phyloP scores from a whole-genome alignment of 345 rosid species.

The Isatis tinctoria region DNA sequence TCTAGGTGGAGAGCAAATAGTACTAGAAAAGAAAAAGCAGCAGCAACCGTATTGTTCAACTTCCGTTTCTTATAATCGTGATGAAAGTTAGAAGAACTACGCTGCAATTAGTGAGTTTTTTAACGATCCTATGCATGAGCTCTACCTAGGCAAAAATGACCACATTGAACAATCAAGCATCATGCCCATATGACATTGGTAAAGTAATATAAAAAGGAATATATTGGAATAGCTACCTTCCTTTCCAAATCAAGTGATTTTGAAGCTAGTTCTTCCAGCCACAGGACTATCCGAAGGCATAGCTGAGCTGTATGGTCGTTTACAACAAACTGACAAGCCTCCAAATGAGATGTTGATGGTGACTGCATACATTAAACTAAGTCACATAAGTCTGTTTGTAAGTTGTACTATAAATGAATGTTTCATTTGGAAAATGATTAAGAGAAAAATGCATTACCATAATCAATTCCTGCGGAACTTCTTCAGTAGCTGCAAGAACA shows the following conservation, averaged over 20 bases:
- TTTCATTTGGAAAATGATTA: neutral
- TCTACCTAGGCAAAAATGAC: slow-evolving; percentile 7
- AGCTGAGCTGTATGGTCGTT: slow-evolving; percentile 87
- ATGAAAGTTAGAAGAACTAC: neutral
- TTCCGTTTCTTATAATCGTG: neutral
- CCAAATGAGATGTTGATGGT: slow-evolving; percentile 92
- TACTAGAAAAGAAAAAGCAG: slow-evolving; percentile 12
- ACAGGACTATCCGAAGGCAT: slow-evolving; percentile 89
- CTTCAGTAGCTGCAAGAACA: slow-evolving; percentile 72
- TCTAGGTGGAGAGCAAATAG: neutral
- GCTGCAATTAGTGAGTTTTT: slow-evolving; percentile 1
- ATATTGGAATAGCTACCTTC: slow-evolving; percentile 51
- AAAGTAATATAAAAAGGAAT: neutral
- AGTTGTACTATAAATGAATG: neutral
- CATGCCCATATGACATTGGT: slow-evolving; percentile 2
- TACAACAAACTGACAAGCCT: slow-evolving; percentile 85
- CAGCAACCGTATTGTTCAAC: neutral
- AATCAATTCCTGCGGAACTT: slow-evolving; percentile 55
- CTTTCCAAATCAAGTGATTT: slow-evolving; percentile 91
- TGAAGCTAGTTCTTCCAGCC: slow-evolving; percentile 96
- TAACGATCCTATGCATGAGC: slow-evolving; percentile 11
- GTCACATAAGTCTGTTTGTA: slow-evolving; percentile 7
- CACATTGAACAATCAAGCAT: slow-evolving; percentile 12
- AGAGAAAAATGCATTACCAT: slow-evolving; percentile 43
- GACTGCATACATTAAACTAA: slow-evolving; percentile 40